Percentiles rank a stretch among this genome's conserved stretches.
Evolutionary conservation across 2,329 filamentous ascomycete species (phyloP).

Genomic region (Annulohypoxylon truncatum): DNA sequence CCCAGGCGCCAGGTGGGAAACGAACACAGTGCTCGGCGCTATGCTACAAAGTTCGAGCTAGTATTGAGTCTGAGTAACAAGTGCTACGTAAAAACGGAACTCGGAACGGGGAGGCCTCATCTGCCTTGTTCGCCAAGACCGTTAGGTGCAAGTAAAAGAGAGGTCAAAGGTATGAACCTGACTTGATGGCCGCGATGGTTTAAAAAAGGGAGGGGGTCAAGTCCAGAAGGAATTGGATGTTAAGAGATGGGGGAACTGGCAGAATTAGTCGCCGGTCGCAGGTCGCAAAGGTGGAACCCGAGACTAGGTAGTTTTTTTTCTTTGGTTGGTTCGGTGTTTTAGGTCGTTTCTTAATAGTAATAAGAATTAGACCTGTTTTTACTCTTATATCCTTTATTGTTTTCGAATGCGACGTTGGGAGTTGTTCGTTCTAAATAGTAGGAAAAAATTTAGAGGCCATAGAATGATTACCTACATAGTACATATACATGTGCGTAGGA

Average conservation of each 20-base stretch:
- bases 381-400: not conserved
- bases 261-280: constrained; percentile 1
- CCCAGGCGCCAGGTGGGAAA: not conserved
- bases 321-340: not conserved
- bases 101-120: constrained; percentile 40
- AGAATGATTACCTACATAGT: too few relatives aligned
- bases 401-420: constrained; percentile 16
- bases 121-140: constrained; percentile 35
- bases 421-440: not conserved
- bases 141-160: constrained; percentile 33
- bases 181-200: constrained; percentile 27
- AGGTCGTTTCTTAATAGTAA: constrained; percentile 10
- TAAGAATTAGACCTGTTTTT: constrained; percentile 5
- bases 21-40: constrained; percentile 16
- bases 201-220: constrained; percentile 13
- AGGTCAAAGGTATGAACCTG: constrained; percentile 20
- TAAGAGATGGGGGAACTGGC: constrained; percentile 16
- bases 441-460: not conserved
- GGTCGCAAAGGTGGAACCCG: constrained; percentile 17
- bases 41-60: constrained; percentile 1
- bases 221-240: constrained; percentile 22
- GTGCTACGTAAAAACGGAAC: constrained; percentile 17
- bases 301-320: constrained; percentile 7
- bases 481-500: not conserved
- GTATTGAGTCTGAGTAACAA: not conserved